phyloP scores from a whole-genome alignment of 2,329 filamentous ascomycete species.

The Zymoseptoria tritici region DNA sequence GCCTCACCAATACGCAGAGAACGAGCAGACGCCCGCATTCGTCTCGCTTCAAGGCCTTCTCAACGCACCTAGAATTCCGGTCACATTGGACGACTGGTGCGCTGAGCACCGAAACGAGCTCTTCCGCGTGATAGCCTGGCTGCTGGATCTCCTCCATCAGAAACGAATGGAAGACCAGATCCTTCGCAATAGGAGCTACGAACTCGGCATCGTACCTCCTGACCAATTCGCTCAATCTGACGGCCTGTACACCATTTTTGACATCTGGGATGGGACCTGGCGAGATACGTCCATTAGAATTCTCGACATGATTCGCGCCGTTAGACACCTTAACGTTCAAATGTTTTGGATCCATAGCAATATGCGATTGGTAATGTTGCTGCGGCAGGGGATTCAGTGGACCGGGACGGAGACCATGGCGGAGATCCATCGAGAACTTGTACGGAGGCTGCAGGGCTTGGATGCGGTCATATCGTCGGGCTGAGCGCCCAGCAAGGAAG shows the following conservation, averaged over 20 bases:
- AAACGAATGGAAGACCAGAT: not conserved
- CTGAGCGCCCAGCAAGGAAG: too few species aligned
- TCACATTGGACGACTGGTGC: not conserved
- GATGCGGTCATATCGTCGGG: not conserved
- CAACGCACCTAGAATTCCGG: not conserved
- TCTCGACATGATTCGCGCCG: not conserved
- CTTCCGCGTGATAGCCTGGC: not conserved
- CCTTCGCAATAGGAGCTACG: not conserved
- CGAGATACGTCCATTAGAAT: not conserved
- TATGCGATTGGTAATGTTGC: not conserved
- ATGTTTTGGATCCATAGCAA: not conserved
- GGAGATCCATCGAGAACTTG: not conserved
- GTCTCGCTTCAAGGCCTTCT: not conserved
- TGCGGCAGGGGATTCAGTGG: not conserved
- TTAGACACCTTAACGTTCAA: not conserved
- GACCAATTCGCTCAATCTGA: not conserved
- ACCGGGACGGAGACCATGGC: not conserved
- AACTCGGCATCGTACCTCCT: not conserved
- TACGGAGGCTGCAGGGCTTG: not conserved
- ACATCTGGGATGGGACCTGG: not conserved
- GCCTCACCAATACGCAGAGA: not conserved
- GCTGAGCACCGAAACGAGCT: not conserved
- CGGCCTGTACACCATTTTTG: not conserved
- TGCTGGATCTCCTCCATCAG: not conserved
- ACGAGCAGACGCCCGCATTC: not conserved